Evolutionary conservation across 768 basidiomycete species (phyloP).

Genomic region (Ramaria sp.): DNA sequence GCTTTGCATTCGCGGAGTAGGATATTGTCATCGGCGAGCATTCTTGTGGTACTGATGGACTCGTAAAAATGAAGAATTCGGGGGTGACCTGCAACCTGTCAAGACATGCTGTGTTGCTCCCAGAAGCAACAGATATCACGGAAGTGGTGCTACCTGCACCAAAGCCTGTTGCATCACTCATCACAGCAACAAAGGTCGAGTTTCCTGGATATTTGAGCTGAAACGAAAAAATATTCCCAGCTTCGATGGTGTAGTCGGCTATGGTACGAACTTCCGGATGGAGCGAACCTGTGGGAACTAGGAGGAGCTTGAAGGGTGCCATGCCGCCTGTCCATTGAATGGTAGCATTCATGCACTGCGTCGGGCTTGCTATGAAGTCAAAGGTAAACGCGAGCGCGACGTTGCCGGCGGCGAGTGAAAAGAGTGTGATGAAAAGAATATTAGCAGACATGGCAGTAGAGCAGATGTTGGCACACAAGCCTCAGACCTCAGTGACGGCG

Average conservation of each 20-base stretch:
- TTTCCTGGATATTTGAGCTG: slow-evolving; percentile 7
- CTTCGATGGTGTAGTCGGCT: slow-evolving; percentile 7
- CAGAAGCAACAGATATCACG: slow-evolving; percentile 9
- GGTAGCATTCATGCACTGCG: slow-evolving; percentile 11
- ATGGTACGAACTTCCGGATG: slow-evolving; percentile 13
- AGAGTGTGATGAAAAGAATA: too few relatives aligned
- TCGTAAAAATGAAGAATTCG: slow-evolving; percentile 9
- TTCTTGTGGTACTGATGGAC: slow-evolving; percentile 4
- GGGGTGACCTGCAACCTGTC: slow-evolving; percentile 5
- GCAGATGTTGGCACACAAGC: background rate
- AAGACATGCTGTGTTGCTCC: slow-evolving; percentile 9
- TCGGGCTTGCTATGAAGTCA: slow-evolving; percentile 7
- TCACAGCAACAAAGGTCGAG: slow-evolving; percentile 11
- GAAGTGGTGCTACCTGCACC: slow-evolving; percentile 13
- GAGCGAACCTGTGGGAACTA: slow-evolving; percentile 11
- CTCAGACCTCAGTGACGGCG: background rate
- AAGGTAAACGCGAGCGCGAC: slow-evolving; percentile 8
- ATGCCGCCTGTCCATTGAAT: slow-evolving; percentile 10
- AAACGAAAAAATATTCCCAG: slow-evolving; percentile 9
- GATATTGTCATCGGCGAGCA: slow-evolving; percentile 11
- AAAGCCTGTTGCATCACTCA: slow-evolving; percentile 12
- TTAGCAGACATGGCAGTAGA: background rate
- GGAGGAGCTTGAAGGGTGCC: slow-evolving; percentile 12
- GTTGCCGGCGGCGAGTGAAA: background rate
- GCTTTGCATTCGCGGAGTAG: slow-evolving; percentile 6